Evolutionary conservation across 257 asterid species (phyloP).

Genomic region (Fraxinus americana): DNA sequence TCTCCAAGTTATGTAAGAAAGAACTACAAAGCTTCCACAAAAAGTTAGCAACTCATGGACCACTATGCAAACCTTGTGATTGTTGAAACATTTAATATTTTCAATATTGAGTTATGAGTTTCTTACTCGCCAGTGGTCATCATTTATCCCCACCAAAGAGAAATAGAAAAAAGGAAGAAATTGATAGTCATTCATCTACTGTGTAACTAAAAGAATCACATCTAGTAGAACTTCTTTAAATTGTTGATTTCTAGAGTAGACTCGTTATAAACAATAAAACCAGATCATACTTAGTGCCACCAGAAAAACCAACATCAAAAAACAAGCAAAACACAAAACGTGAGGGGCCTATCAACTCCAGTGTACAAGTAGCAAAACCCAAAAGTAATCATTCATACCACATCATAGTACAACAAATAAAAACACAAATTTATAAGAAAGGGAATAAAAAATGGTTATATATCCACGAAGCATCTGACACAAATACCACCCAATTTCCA

Average conservation of each 20-base stretch:
- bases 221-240: neutral
- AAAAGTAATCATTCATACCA: neutral
- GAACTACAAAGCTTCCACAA: slow-evolving; percentile 9
- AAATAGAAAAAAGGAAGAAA: neutral
- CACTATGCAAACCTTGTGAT: neutral
- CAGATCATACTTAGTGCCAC: neutral
- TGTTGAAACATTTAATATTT: too few species aligned
- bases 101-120: too few species aligned
- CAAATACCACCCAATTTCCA: neutral
- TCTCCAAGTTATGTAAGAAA: neutral
- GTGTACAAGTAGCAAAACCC: too few species aligned
- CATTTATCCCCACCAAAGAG: neutral
- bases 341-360: too few species aligned
- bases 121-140: neutral
- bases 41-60: slow-evolving; percentile 9
- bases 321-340: too few species aligned
- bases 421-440: too few species aligned
- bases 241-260: slow-evolving; percentile 2
- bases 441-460: neutral
- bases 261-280: neutral
- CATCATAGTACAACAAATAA: neutral
- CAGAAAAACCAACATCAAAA: neutral
- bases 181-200: neutral
- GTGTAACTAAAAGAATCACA: neutral
- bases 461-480: neutral